These are phyloP conservation scores for Fusarium sp. DNA, from an alignment of 2,329 filamentous ascomycete species.

Conservation along the genomic window DNA sequence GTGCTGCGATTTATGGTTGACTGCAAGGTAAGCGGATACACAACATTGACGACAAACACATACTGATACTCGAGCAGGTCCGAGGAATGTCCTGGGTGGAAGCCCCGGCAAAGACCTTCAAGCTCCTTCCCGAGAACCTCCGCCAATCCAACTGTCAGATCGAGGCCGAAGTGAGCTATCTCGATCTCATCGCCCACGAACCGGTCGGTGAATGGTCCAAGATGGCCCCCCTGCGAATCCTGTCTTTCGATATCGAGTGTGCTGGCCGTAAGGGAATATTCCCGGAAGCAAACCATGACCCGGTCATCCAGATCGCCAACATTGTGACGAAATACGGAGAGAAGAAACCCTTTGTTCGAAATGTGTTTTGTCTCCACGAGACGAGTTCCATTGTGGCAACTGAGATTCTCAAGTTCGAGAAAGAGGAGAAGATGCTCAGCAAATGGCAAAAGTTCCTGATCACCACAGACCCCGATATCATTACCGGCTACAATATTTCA, in stretches of 20 bases:
- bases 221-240: slow-evolving; percentile 90
- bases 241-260: slow-evolving; percentile 99
- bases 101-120: slow-evolving; percentile 78
- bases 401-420: slow-evolving; percentile 84
- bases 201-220: slow-evolving; percentile 96
- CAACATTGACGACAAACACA: too few species aligned
- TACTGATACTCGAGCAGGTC: slow-evolving; percentile 62
- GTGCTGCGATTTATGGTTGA: slow-evolving; percentile 98
- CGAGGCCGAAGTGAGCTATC: slow-evolving; percentile 86
- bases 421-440: slow-evolving; percentile 90
- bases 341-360: slow-evolving; percentile 92
- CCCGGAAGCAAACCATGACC: slow-evolving; percentile 89
- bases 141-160: slow-evolving; percentile 96
- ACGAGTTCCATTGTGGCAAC: slow-evolving; percentile 96
- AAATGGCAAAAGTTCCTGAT: slow-evolving; percentile 92
- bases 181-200: slow-evolving; percentile 85
- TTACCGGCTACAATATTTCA: slow-evolving; percentile 98
- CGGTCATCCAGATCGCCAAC: slow-evolving; percentile 98
- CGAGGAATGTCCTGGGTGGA: slow-evolving; percentile 98
- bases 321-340: slow-evolving; percentile 95
- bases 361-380: slow-evolving; percentile 94
- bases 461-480: slow-evolving; percentile 93
- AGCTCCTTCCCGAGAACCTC: slow-evolving; percentile 71
- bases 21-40: slow-evolving; percentile 71
- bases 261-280: slow-evolving; percentile 98